Evolutionary conservation across 352 stramenopile genomes (phyloP).

Genomic region (Phytophthora pinifolia): DNA sequence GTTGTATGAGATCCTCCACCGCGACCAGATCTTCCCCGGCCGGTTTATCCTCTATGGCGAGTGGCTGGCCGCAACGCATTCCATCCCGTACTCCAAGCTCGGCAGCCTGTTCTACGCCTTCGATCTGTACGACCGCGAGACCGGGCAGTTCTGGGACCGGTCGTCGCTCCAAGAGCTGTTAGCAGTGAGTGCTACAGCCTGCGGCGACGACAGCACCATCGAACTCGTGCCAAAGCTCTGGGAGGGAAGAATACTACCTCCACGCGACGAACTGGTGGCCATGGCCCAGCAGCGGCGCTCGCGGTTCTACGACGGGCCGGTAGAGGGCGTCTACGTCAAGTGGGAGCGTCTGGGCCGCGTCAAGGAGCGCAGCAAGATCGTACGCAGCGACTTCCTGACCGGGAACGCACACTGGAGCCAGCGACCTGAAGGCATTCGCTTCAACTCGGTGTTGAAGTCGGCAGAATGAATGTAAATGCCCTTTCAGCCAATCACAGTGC

Average conservation of each 20-base stretch:
- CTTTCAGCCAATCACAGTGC: neutral
- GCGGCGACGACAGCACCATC: constrained; percentile 24
- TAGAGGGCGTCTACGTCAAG: constrained; percentile 63
- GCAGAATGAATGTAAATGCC: too few relatives aligned
- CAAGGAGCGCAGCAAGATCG: constrained; percentile 57
- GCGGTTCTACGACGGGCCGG: constrained; percentile 42
- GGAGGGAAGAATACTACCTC: constrained; percentile 32
- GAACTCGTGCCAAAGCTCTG: constrained; percentile 48
- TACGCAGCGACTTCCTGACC: constrained; percentile 62
- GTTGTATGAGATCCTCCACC: constrained; percentile 47
- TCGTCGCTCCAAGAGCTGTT: constrained; percentile 34
- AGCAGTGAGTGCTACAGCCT: constrained; percentile 17
- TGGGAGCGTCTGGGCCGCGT: constrained; percentile 49
- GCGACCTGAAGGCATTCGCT: constrained; percentile 29
- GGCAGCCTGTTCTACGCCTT: constrained; percentile 77
- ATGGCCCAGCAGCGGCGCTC: constrained; percentile 47
- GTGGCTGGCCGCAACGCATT: constrained; percentile 81
- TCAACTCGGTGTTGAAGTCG: constrained; percentile 38
- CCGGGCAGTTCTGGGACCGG: constrained; percentile 46
- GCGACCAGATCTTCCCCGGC: constrained; percentile 53
- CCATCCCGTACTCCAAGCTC: constrained; percentile 72
- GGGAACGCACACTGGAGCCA: constrained; percentile 69
- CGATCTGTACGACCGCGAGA: constrained; percentile 72
- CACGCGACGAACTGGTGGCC: constrained; percentile 29
- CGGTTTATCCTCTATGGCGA: constrained; percentile 83